phyloP scores from a whole-genome alignment of 495 filamentous ascomycete species.

The Hypoxylon subgilvum region DNA sequence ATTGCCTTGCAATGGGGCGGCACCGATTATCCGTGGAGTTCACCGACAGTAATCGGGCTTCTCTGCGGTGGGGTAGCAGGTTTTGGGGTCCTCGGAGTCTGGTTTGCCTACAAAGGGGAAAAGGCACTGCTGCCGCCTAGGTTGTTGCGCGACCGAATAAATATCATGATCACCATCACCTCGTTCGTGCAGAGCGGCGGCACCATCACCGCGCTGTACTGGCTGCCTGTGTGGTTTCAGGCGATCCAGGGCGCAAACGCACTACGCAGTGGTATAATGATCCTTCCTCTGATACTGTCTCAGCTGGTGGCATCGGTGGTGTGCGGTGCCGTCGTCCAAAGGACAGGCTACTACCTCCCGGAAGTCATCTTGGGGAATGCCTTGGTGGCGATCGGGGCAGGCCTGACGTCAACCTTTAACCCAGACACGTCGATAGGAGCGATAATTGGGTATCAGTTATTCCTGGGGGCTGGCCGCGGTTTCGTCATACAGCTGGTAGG shows the following conservation, averaged over 20 bases:
- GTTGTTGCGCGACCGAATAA: conserved; percentile 35
- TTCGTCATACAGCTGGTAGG: conserved; percentile 54
- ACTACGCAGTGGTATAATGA: conserved; percentile 56
- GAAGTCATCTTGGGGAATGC: conserved; percentile 57
- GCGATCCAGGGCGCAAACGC: conserved; percentile 57
- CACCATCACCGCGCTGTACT: conserved; percentile 38
- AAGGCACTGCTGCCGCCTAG: conserved; percentile 45
- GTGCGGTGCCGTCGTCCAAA: conserved; percentile 49
- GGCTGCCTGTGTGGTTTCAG: conserved; percentile 73
- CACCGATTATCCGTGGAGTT: conserved; percentile 53
- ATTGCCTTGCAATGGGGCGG: conserved; percentile 61
- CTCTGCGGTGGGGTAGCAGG: conserved; percentile 52
- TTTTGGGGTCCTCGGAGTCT: conserved; percentile 48
- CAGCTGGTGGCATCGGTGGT: conserved; percentile 56
- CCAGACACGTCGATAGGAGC: conserved; percentile 49
- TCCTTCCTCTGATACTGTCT: conserved; percentile 58
- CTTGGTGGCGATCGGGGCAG: conserved; percentile 61
- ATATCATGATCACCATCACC: conserved; percentile 38
- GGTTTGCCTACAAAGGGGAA: conserved; percentile 54
- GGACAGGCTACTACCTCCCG: conserved; percentile 59
- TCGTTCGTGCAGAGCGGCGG: conserved; percentile 33
- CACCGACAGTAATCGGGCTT: conserved; percentile 43
- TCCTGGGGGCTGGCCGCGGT: conserved; percentile 60
- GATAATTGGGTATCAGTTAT: conserved; percentile 67
- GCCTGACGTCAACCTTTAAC: conserved; percentile 57